A percentile compares a stretch with the other conserved stretches of the same genome.
Evolutionary conservation across 768 basidiomycete genomes (phyloP).

Genomic region (Lyophyllum shimeji): DNA sequence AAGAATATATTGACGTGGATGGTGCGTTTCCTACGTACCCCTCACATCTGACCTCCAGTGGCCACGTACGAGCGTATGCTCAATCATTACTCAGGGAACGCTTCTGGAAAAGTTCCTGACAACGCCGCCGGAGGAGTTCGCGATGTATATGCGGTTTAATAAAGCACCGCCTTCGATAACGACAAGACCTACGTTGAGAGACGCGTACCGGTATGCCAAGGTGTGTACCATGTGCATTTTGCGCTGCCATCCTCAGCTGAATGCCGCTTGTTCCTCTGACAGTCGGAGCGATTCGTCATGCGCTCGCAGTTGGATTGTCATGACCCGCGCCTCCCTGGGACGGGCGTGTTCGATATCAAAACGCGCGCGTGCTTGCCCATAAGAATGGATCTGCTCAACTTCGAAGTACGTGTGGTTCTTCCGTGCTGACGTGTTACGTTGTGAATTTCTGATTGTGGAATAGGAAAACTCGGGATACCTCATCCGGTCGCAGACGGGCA

Average conservation of each 20-base stretch:
- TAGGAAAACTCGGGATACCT: constrained; percentile 82
- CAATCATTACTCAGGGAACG: constrained; percentile 57
- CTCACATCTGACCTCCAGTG: no score
- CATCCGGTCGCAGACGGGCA: constrained; percentile 63
- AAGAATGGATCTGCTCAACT: constrained; percentile 84
- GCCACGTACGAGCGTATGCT: background rate
- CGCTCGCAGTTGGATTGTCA: constrained; percentile 93
- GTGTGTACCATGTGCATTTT: constrained; percentile 35
- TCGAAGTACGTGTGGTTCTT: constrained; percentile 48
- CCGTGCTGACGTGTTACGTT: background rate
- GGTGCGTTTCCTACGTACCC: constrained; percentile 36
- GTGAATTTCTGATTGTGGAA: background rate
- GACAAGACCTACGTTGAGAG: constrained; percentile 35
- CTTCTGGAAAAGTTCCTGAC: constrained; percentile 90
- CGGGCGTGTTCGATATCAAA: constrained; percentile 95
- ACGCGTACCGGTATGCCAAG: constrained; percentile 87
- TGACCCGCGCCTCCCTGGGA: constrained; percentile 79
- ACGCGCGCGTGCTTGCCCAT: constrained; percentile 86
- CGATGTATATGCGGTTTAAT: constrained; percentile 43
- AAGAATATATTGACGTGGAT: constrained; percentile 79
- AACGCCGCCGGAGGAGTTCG: constrained; percentile 60
- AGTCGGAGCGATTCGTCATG: constrained; percentile 76
- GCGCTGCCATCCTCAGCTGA: background rate
- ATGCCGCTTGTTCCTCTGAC: constrained; percentile 1
- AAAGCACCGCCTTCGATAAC: constrained; percentile 20